Base-by-base conservation (phyloP, 2,329 filamentous ascomycete species). In the Meredithiella fracta region DNA sequence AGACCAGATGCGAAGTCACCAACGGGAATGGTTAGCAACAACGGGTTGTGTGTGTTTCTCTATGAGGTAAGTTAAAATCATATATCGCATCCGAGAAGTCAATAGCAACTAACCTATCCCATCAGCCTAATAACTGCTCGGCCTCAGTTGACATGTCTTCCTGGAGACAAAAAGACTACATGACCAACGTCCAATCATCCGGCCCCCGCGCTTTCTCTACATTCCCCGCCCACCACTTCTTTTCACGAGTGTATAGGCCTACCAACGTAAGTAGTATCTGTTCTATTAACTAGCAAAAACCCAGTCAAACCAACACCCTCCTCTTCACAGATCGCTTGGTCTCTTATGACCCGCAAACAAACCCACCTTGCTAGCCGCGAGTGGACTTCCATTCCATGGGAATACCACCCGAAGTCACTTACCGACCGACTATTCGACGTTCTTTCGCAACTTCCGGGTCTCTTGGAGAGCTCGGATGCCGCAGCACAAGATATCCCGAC, bases 141-240 rank as follows among this genome's bases (percentile, higher is more conserved):
- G 60, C 63, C 20, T 66, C 67, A 47, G 63, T 63, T 53, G 63
- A 59, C 22, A 51, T 67, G 6, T 60, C 67, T 3, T 64, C 67
- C 4, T 72, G 70, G 69, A 68, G 67, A 59, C 63, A 67, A 1
- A 61, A 67, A 1, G 62, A 66, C 15, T 65, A 70, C 37, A 61
- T 62, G 53, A 67, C 68, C 57, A 59, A 60, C 8, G 64, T 77
- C 52, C 67, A 67, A 50, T 67, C 67, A 23, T 63, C 68, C 17
- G 75, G 76, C 0, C 73, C 77, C 0, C 64, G 66, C 2, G 64
- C 66, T 44, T 79, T 77, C 59, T 67, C 67, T 38, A 65, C 65
- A 0, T 80, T 80, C 54, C 77, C 77, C 1, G 68, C 73, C 9
- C 77, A 80, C 58, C 76, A 80, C 61, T 79, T 77, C 62, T 80